Conservation (phyloP, 208 protist genomes). For the Leishmania lainsoni region DNA sequence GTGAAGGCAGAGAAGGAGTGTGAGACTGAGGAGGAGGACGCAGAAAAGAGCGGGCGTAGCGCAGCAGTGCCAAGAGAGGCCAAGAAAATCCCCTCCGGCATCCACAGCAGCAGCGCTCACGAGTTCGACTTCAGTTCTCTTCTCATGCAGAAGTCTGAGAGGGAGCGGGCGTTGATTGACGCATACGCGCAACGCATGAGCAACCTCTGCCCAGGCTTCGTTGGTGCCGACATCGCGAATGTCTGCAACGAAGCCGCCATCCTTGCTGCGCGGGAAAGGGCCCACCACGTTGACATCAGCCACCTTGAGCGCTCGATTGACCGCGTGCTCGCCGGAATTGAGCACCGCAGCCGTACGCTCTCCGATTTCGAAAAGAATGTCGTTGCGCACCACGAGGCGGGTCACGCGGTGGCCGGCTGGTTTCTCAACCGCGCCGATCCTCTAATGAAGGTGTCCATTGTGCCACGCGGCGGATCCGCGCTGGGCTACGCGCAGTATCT, state of each 20-base stretch:
- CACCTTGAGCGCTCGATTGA: conserved; percentile 96
- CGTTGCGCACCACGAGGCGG: conserved; percentile 98
- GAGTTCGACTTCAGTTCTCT: conserved; percentile 60
- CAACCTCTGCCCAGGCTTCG: conserved; percentile 82
- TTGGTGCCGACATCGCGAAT: conserved; percentile 97
- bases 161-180: conserved; percentile 70
- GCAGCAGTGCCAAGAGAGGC: neutral
- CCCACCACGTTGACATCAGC: conserved; percentile 60
- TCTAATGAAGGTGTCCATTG: conserved; percentile 98
- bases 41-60: neutral
- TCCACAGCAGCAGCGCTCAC: conserved; percentile 3
- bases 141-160: conserved; percentile 50
- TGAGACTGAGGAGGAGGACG: conserved; percentile 4
- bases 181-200: conserved; percentile 75
- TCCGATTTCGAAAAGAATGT: conserved; percentile 90
- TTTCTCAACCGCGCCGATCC: conserved; percentile 97
- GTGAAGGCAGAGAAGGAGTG: conserved; percentile 35
- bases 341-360: conserved; percentile 91
- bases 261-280: conserved; percentile 84
- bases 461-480: conserved; percentile 94
- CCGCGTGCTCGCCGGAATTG: conserved; percentile 95
- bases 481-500: conserved; percentile 98
- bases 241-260: conserved; percentile 96
- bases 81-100: neutral
- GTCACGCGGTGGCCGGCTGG: conserved; percentile 97